Conservation (phyloP, 2,329 filamentous ascomycete genomes). For the Periconia sp. region DNA sequence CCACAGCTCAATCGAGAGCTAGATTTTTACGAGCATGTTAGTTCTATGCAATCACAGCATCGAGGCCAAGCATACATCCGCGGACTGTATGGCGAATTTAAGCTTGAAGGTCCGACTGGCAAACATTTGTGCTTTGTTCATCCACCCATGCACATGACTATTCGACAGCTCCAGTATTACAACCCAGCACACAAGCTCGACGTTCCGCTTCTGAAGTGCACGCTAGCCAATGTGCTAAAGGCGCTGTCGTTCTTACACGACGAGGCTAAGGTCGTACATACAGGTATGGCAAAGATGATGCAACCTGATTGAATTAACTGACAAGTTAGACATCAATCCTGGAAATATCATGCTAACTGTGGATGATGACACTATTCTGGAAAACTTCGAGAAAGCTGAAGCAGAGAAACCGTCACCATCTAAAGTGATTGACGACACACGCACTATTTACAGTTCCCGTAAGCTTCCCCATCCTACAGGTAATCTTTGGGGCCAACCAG, state of each 20-base stretch:
- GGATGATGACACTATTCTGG: constrained; percentile 40
- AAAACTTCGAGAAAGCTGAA: constrained; percentile 41
- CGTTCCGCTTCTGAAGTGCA: constrained; percentile 19
- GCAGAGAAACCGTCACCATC: constrained; percentile 41
- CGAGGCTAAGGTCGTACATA: constrained; percentile 51
- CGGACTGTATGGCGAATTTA: constrained; percentile 20
- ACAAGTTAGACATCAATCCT: constrained; percentile 46
- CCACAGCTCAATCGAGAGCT: constrained; percentile 21
- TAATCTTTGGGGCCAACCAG: constrained; percentile 33
- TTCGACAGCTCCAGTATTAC: constrained; percentile 24
- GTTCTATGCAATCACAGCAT: constrained; percentile 25
- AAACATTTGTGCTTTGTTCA: constrained; percentile 27
- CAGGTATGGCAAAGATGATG: constrained; percentile 37
- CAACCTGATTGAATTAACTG: constrained; percentile 9
- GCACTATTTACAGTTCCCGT: constrained; percentile 21
- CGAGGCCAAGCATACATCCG: constrained; percentile 23
- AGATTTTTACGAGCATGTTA: constrained; percentile 26
- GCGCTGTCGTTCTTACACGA: constrained; percentile 50
- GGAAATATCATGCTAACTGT: constrained; percentile 47
- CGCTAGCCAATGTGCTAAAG: constrained; percentile 41
- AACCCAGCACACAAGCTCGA: constrained; percentile 20
- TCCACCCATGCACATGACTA: constrained; percentile 32
- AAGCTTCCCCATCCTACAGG: constrained; percentile 33
- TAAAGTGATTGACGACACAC: constrained; percentile 35
- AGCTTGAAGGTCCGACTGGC: constrained; percentile 21